Percentiles rank a stretch among this genome's conserved stretches.
Evolutionary conservation across 495 filamentous ascomycete species (phyloP).

Genomic region (Hypoxylon perforatum): DNA sequence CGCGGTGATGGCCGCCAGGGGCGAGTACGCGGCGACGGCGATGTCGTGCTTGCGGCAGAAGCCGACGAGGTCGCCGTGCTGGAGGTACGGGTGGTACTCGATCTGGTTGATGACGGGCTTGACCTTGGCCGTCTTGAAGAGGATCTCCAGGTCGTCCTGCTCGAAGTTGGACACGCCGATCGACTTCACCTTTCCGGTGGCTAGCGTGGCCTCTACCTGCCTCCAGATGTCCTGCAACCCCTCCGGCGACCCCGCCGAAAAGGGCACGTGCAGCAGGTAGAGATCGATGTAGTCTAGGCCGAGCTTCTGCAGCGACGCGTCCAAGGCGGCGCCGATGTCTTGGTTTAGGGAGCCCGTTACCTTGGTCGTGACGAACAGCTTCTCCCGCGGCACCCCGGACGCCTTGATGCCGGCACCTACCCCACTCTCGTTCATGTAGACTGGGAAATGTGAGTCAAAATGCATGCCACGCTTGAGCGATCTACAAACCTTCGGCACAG

Average conservation of each 20-base stretch:
- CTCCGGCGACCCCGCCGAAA: constrained; percentile 68
- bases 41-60: constrained; percentile 75
- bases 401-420: constrained; percentile 79
- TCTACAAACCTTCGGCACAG: constrained; percentile 69
- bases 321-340: constrained; percentile 71
- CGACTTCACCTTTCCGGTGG: constrained; percentile 73
- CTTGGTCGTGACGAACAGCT: constrained; percentile 83
- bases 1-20: constrained; percentile 72
- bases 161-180: constrained; percentile 89
- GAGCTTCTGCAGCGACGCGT: constrained; percentile 75
- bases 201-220: constrained; percentile 77
- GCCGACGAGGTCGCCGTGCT: constrained; percentile 71
- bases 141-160: constrained; percentile 70
- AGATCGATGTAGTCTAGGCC: constrained; percentile 83
- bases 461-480: not conserved
- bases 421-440: constrained; percentile 81
- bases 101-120: constrained; percentile 84
- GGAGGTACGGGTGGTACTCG: constrained; percentile 87
- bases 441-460: constrained; percentile 47
- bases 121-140: constrained; percentile 71
- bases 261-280: constrained; percentile 84
- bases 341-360: constrained; percentile 58
- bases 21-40: constrained; percentile 73
- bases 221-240: constrained; percentile 79
- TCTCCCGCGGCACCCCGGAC: constrained; percentile 68